A percentile compares a stretch with the other conserved stretches of the same genome.
phyloP scores from a whole-genome alignment of 345 rosid species.

The Hibiscus syriacus region DNA sequence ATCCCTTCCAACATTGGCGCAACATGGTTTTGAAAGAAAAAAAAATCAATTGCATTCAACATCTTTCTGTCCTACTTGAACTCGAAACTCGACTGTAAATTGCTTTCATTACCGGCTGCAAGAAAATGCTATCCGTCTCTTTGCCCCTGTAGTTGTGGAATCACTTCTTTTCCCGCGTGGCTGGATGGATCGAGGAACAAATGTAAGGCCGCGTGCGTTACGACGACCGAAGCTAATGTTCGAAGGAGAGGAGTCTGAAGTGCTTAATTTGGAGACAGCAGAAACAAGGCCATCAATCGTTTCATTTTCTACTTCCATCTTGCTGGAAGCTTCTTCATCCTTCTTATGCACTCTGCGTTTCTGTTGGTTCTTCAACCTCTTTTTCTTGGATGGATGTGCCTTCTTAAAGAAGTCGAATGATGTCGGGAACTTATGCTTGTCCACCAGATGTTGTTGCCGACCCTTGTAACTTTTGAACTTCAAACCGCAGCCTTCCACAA shows the following conservation, averaged over 20 bases:
- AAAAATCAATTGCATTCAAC: background rate
- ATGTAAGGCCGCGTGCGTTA: conserved; percentile 59
- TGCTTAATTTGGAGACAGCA: conserved; percentile 69
- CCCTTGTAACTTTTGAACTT: conserved; percentile 70
- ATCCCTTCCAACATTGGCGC: no score
- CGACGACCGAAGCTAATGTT: conserved; percentile 78
- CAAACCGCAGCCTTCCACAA: conserved; percentile 83
- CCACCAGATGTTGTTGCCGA: conserved; percentile 74
- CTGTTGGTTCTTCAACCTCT: conserved; percentile 53
- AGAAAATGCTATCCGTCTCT: conserved; percentile 11
- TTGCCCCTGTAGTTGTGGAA: conserved; percentile 19
- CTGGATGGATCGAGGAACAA: conserved; percentile 66
- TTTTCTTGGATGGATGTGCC: conserved; percentile 66
- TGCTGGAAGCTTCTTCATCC: conserved; percentile 29
- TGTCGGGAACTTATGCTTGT: conserved; percentile 83
- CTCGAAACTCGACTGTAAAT: background rate
- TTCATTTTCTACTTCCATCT: conserved; percentile 79
- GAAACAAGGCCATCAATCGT: conserved; percentile 62
- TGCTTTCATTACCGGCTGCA: background rate
- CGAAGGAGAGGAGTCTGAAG: conserved; percentile 67
- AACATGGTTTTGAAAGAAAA: no score
- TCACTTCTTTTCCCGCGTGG: conserved; percentile 33
- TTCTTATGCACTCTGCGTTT: conserved; percentile 22
- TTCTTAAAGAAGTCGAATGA: conserved; percentile 79
- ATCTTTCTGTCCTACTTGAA: background rate